Evolutionary conservation across 441 rosid genomes (phyloP), one percentile per base, ranked within the genome.

Genomic region (Erodium trifolium): DNA sequence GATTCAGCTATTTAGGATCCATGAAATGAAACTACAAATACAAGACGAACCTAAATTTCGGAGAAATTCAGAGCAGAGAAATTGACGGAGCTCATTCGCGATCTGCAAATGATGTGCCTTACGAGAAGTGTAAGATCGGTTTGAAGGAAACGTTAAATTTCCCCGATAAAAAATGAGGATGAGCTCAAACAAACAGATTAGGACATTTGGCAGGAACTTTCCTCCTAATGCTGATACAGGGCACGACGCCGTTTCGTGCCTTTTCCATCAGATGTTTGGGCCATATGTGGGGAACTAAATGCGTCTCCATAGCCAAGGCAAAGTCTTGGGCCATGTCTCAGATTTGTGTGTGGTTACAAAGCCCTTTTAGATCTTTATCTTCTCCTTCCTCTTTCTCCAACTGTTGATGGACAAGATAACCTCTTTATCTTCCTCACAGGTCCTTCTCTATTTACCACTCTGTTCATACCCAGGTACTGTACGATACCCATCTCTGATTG

Each of bases 381-480:
- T 19, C 45, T 41, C 45, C 45, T 41, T 41, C 45, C 10, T 41
- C 5, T 23, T 11, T 1, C 29, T 19, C 34, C n/a, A 18, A 3
- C n/a, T 60, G 31, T 3, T 60, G 65, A 19, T 18, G 65, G 23
- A 10, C n/a, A 60, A 60, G 65, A 60, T 60, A 19, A 53, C n/a
- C 62, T 65, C 37, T 35, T 55, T 47, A 16, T 16, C 23, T 11
- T 14, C 64, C 43, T 65, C 57, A 13, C 17, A n/a, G 57, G 16
- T 49, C 16, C 66, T 41, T 41, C 34, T 41, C 60, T 65, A 67
- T 64, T n/a, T 67, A 19, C 51, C 45, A 23, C 47, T 63, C 73
- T 6, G 4, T 53, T 53, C 60, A 47, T 19, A 16, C 12, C 66
- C 68, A 55, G 81, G 81, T 78, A 72, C 35, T 60, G n/a, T 60